phyloP scores from a whole-genome alignment of 2,329 filamentous ascomycete genomes.

The Trichoderma guizhouense region DNA sequence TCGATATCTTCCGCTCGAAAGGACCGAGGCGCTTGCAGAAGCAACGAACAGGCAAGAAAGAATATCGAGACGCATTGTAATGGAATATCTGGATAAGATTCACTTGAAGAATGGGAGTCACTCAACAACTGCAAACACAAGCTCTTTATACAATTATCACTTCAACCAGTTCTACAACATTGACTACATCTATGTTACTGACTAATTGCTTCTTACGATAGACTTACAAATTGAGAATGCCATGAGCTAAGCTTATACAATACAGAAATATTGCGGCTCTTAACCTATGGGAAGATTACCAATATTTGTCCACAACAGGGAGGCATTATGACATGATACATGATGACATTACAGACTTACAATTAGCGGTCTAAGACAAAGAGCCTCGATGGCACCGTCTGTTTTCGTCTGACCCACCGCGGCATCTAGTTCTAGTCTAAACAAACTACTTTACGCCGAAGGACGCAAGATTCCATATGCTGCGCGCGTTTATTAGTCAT shows the following conservation, averaged over 20 bases:
- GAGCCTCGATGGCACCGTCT: not conserved
- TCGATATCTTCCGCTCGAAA: not conserved
- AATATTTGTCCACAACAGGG: not conserved
- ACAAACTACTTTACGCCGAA: not conserved
- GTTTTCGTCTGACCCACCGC: not conserved
- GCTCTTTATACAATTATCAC: not conserved
- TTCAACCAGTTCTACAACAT: not conserved
- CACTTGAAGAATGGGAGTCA: accelerated
- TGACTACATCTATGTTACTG: not conserved
- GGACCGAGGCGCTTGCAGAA: not conserved
- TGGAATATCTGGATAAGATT: not conserved
- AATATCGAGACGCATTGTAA: not conserved
- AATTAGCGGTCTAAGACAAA: not conserved
- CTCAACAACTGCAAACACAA: not conserved
- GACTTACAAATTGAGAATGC: not conserved
- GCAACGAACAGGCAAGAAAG: not conserved
- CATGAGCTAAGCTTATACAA: not conserved
- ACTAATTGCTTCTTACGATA: not conserved
- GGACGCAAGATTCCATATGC: not conserved
- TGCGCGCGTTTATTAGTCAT: not conserved
- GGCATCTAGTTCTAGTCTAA: not conserved
- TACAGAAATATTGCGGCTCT: not conserved
- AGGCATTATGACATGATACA: not conserved
- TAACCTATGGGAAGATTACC: not conserved
- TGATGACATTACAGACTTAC: not conserved